Conservation (phyloP, 129 eudicot genomes). For the Helianthus tuberosus region DNA sequence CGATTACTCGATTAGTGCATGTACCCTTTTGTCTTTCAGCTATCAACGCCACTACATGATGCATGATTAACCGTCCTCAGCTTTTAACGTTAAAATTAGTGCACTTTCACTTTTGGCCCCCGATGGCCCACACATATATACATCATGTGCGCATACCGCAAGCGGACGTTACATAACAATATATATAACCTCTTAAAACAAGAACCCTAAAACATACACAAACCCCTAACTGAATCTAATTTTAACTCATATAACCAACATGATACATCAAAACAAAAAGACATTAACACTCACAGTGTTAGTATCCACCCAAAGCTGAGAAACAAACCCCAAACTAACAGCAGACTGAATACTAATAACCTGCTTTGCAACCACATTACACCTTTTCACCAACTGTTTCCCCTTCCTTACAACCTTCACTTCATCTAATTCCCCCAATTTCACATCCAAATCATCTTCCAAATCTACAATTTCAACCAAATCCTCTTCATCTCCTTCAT, state of each 20-base stretch:
- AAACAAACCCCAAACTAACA: slow-evolving; percentile 64
- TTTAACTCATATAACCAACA: background rate
- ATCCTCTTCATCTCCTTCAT: slow-evolving; percentile 31
- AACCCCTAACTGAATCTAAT: background rate
- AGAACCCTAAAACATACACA: no score
- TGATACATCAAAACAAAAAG: background rate
- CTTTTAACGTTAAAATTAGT: no score
- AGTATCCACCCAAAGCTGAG: slow-evolving; percentile 81
- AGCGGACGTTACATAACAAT: no score
- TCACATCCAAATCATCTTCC: slow-evolving; percentile 22
- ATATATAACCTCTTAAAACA: no score
- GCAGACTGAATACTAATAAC: slow-evolving; percentile 75
- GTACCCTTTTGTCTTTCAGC: no score
- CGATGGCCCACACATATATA: no score
- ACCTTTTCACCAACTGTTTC: slow-evolving; percentile 57
- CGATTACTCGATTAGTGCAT: no score
- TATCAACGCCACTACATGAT: no score
- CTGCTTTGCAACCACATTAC: slow-evolving; percentile 72
- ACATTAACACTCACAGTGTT: slow-evolving; percentile 53
- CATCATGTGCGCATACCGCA: no score
- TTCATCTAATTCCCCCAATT: slow-evolving; percentile 34
- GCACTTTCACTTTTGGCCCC: no score
- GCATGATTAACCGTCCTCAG: no score
- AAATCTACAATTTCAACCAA: slow-evolving; percentile 25
- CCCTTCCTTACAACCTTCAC: slow-evolving; percentile 33